A percentile compares a stretch with the other conserved stretches of the same genome.
Evolutionary conservation across 2,329 filamentous ascomycete species (phyloP).

Genomic region (Piedraia hortae): DNA sequence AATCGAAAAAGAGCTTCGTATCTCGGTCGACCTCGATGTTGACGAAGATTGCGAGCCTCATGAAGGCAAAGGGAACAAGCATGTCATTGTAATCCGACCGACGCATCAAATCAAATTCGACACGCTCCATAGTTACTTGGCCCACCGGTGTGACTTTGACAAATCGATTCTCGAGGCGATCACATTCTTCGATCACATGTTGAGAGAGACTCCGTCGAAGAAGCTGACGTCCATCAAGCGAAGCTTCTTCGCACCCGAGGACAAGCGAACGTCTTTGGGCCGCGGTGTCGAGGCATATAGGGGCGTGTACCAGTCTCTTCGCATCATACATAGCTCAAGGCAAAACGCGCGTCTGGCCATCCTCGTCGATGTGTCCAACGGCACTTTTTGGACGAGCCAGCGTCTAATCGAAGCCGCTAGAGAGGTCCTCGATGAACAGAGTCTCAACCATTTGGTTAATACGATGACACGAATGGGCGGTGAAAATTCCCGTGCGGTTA

Average conservation of each 20-base stretch:
- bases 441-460: conserved; percentile 9
- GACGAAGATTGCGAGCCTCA: conserved; percentile 24
- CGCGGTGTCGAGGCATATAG: conserved; percentile 52
- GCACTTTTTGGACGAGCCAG: conserved; percentile 47
- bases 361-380: conserved; percentile 79
- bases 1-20: conserved; percentile 11
- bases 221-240: conserved; percentile 46
- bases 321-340: conserved; percentile 34
- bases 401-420: conserved; percentile 13
- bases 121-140: conserved; percentile 37
- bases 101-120: conserved; percentile 43
- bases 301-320: conserved; percentile 66
- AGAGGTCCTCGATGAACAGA: conserved; percentile 8
- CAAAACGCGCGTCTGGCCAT: conserved; percentile 34
- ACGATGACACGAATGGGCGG: conserved; percentile 3
- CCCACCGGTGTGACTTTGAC: conserved; percentile 31
- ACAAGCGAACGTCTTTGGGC: conserved; percentile 26
- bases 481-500: conserved; percentile 5
- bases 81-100: conserved; percentile 30
- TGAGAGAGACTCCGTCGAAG: conserved; percentile 51
- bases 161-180: conserved; percentile 48
- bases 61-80: conserved; percentile 15
- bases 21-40: conserved; percentile 44
- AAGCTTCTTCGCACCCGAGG: conserved; percentile 43
- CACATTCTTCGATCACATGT: conserved; percentile 71